A percentile compares a stretch with the other conserved stretches of the same genome.
phyloP scores from a whole-genome alignment of 331 rosid genomes.

The Rosa hybrid region DNA sequence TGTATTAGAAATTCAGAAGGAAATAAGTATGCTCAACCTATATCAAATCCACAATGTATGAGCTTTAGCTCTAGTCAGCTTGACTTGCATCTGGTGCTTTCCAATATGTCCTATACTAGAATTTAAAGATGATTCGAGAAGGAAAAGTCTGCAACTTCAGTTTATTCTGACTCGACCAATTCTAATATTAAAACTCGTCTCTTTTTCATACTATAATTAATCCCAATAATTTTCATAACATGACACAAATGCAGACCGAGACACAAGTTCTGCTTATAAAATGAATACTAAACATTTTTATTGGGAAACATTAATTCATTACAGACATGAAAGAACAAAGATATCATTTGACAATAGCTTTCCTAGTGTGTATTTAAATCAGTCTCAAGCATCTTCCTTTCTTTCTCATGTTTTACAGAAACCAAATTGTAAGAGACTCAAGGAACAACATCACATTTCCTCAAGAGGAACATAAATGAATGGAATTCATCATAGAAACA shows the following conservation, averaged over 20 bases:
- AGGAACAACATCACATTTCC: neutral
- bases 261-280: neutral
- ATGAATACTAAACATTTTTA: neutral
- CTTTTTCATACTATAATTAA: neutral
- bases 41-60: neutral
- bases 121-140: neutral
- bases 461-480: neutral
- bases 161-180: neutral
- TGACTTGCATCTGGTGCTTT: neutral
- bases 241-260: neutral
- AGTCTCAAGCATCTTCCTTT: neutral
- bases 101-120: neutral
- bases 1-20: neutral
- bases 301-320: neutral
- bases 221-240: neutral
- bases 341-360: neutral
- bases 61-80: slow-evolving; percentile 13
- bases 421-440: neutral
- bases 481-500: neutral
- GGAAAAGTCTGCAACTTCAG: neutral
- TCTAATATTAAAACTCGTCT: neutral
- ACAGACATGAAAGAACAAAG: neutral
- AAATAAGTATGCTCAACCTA: neutral
- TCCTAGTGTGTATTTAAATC: neutral
- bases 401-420: neutral